Conservation (phyloP, 768 basidiomycete species). For the Mycena pura region DNA sequence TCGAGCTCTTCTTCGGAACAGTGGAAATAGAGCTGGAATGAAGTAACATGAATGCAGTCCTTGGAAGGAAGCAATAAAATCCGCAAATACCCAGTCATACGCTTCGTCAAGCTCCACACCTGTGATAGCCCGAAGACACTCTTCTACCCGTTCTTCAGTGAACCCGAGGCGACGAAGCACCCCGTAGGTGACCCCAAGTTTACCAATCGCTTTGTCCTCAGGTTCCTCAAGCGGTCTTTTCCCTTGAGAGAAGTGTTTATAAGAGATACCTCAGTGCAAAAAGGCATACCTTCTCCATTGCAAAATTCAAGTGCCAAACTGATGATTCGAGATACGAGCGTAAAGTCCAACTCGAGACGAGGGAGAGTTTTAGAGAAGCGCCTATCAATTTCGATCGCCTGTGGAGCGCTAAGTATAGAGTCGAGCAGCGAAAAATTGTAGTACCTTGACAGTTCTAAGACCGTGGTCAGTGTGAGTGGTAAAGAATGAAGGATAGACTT, state of each 20-base stretch:
- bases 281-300: constrained; percentile 36
- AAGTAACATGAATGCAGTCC: constrained; percentile 11
- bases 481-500: not conserved
- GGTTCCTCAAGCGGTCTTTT: constrained; percentile 54
- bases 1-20: constrained; percentile 66
- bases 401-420: constrained; percentile 32
- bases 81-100: constrained; percentile 88
- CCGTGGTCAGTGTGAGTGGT: not conserved
- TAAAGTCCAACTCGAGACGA: constrained; percentile 65
- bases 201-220: constrained; percentile 74
- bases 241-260: constrained; percentile 30
- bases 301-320: constrained; percentile 51
- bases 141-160: constrained; percentile 66
- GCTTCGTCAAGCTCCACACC: constrained; percentile 87
- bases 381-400: constrained; percentile 86
- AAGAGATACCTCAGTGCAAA: constrained; percentile 1
- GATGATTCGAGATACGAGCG: constrained; percentile 65
- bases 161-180: constrained; percentile 82
- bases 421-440: not conserved
- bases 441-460: constrained; percentile 68
- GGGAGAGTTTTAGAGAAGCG: constrained; percentile 71
- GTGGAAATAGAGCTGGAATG: constrained; percentile 64
- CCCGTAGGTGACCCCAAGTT: constrained; percentile 83
- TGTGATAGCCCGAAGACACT: constrained; percentile 70
- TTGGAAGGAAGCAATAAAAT: constrained; percentile 4